Evolutionary conservation across 805 yeast species (phyloP).

Genomic region (Barnettozyma siamensis): DNA sequence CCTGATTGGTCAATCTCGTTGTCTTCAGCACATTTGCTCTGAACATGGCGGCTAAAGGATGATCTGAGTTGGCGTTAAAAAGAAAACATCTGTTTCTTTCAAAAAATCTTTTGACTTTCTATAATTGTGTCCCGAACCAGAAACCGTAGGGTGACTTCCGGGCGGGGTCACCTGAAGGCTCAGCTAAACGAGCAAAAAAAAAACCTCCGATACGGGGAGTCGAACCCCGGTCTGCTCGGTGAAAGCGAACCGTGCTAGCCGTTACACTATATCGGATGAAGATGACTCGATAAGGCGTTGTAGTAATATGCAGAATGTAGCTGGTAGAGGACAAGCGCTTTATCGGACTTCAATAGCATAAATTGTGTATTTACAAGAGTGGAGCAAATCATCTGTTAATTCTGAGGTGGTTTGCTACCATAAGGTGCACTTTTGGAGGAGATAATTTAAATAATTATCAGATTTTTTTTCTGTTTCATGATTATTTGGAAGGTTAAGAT

Average conservation of each 20-base stretch:
- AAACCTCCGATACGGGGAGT: conserved; percentile 76
- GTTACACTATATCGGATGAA: conserved; percentile 69
- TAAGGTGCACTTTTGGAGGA: too few relatives aligned
- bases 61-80: background rate
- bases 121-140: background rate
- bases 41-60: conserved; percentile 13
- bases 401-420: too few relatives aligned
- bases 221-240: conserved; percentile 85
- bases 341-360: too few relatives aligned
- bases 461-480: too few relatives aligned
- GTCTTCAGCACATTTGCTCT: conserved; percentile 27
- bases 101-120: too few relatives aligned
- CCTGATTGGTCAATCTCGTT: conserved; percentile 34
- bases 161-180: too few relatives aligned
- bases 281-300: background rate
- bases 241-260: conserved; percentile 83
- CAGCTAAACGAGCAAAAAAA: background rate
- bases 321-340: background rate
- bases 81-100: background rate
- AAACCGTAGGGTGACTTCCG: background rate
- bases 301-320: too few relatives aligned
- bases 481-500: too few relatives aligned
- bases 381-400: too few relatives aligned
- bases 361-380: too few relatives aligned
- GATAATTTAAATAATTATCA: too few relatives aligned